Percentiles rank a stretch among this genome's conserved stretches.
Conservation (phyloP, 1,284 basidiomycete genomes). For the Ustilago esculenta region DNA sequence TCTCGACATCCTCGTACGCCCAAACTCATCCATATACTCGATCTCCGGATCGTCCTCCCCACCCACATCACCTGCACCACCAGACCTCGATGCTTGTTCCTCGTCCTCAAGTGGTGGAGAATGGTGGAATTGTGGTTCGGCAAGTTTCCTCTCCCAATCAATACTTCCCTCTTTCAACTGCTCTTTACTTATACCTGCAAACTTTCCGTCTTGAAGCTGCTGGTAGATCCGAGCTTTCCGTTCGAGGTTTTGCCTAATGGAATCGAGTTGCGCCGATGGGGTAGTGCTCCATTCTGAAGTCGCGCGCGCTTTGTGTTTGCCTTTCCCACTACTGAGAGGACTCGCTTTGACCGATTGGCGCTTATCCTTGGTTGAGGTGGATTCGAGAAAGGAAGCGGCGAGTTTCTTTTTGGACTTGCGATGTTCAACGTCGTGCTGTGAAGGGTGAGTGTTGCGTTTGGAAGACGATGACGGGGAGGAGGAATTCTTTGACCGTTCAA, state of each 20-base stretch:
- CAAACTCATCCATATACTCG: slow-evolving; percentile 87
- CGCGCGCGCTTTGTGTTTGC: background rate
- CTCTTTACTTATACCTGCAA: slow-evolving; percentile 74
- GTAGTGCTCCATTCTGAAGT: background rate
- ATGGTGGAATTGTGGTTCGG: slow-evolving; percentile 29
- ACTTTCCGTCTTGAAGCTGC: slow-evolving; percentile 80
- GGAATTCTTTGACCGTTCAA: slow-evolving; percentile 35
- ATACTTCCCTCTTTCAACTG: slow-evolving; percentile 78
- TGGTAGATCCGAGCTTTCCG: slow-evolving; percentile 85
- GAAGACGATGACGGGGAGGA: background rate
- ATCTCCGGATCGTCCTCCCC: slow-evolving; percentile 76
- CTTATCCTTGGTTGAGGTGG: too few relatives aligned
- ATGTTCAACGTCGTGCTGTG: too few relatives aligned
- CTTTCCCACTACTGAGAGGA: too few relatives aligned
- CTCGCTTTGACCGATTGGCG: too few relatives aligned
- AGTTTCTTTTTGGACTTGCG: slow-evolving; percentile 6
- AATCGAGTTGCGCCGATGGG: slow-evolving; percentile 70
- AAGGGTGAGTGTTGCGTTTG: slow-evolving; percentile 15
- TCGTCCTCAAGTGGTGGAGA: slow-evolving; percentile 53
- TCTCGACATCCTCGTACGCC: slow-evolving; percentile 75
- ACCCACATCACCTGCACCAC: slow-evolving; percentile 2
- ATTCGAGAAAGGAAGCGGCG: slow-evolving; percentile 12
- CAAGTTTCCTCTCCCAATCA: slow-evolving; percentile 74
- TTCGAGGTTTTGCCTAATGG: slow-evolving; percentile 74
- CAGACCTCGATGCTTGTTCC: slow-evolving; percentile 69